A percentile compares a stretch with the other conserved stretches of the same genome.
These are phyloP conservation scores for Porcisia deanei DNA, from an alignment of 208 protist species.

Conservation along the genomic window DNA sequence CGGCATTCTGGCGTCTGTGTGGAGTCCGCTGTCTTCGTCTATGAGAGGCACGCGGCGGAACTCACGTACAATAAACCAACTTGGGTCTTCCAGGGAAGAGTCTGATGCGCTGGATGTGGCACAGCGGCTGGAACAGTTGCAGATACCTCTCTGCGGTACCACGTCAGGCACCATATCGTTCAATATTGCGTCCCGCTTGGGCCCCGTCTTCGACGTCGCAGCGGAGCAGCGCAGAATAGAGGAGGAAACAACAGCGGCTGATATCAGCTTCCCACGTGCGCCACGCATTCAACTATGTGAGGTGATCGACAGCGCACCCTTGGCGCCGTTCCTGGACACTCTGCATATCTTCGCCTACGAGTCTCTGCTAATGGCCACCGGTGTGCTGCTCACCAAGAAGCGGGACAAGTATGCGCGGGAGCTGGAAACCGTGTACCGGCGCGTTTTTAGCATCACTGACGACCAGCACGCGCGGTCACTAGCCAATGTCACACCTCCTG, in stretches of 20 bases:
- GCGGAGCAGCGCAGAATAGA: neutral
- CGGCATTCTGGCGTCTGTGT: slow-evolving; percentile 13
- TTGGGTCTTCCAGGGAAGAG: slow-evolving; percentile 3
- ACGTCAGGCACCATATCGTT: slow-evolving; percentile 32
- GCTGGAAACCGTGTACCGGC: slow-evolving; percentile 43
- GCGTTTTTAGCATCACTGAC: slow-evolving; percentile 41
- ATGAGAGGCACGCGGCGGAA: neutral
- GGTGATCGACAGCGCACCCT: slow-evolving; percentile 46
- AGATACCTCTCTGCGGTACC: slow-evolving; percentile 41
- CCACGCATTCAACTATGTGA: slow-evolving; percentile 31
- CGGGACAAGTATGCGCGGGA: slow-evolving; percentile 25
- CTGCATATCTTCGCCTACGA: slow-evolving; percentile 53
- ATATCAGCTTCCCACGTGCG: slow-evolving; percentile 5
- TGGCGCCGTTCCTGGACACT: slow-evolving; percentile 35
- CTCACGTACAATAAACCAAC: neutral
- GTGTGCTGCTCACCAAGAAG: slow-evolving; percentile 29
- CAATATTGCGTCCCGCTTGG: slow-evolving; percentile 16
- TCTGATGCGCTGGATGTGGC: neutral
- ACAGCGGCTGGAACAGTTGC: slow-evolving; percentile 16
- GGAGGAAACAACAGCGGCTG: neutral
- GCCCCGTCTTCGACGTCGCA: slow-evolving; percentile 17
- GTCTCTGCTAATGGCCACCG: slow-evolving; percentile 50
- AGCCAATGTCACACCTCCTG: slow-evolving; percentile 41
- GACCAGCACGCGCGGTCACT: slow-evolving; percentile 51
- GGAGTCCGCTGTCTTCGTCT: slow-evolving; percentile 12